Percentiles rank a stretch among this genome's conserved stretches.
These are phyloP conservation scores for Helichrysum umbraculigerum DNA, from an alignment of 129 eudicot genomes.

Conservation along the genomic window DNA sequence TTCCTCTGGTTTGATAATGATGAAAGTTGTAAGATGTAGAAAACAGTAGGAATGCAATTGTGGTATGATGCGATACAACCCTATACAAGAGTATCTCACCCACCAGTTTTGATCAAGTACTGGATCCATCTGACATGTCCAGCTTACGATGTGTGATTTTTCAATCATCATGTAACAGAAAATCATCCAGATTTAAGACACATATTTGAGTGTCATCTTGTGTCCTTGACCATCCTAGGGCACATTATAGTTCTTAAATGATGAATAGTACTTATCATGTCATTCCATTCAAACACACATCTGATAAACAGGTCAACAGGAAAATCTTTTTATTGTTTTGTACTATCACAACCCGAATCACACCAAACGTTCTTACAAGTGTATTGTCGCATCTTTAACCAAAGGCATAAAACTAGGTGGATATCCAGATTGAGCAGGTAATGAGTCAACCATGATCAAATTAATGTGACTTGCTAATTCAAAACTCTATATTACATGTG, in stretches of 20 bases:
- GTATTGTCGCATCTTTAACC: neutral
- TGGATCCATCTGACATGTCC: too few relatives aligned
- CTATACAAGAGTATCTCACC: too few relatives aligned
- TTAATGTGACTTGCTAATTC: too few relatives aligned
- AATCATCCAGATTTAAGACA: neutral
- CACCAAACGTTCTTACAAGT: neutral
- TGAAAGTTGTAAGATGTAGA: too few relatives aligned
- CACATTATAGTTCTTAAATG: neutral
- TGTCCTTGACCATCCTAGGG: neutral
- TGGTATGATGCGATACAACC: too few relatives aligned
- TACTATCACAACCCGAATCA: neutral
- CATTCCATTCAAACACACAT: neutral
- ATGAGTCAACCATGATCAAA: too few relatives aligned
- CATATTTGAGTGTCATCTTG: neutral
- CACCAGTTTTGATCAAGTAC: too few relatives aligned
- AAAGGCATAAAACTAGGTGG: too few relatives aligned
- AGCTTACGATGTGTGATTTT: neutral
- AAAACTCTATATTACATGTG: too few relatives aligned
- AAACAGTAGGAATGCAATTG: too few relatives aligned
- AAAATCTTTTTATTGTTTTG: neutral
- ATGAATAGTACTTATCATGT: neutral
- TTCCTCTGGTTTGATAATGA: too few relatives aligned
- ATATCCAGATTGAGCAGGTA: too few relatives aligned
- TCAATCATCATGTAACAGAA: neutral
- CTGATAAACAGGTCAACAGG: neutral